Evolutionary conservation across 805 yeast genomes (phyloP), one percentile per base, ranked within the genome.

Genomic region (Kluyveromyces nonfermentans): DNA sequence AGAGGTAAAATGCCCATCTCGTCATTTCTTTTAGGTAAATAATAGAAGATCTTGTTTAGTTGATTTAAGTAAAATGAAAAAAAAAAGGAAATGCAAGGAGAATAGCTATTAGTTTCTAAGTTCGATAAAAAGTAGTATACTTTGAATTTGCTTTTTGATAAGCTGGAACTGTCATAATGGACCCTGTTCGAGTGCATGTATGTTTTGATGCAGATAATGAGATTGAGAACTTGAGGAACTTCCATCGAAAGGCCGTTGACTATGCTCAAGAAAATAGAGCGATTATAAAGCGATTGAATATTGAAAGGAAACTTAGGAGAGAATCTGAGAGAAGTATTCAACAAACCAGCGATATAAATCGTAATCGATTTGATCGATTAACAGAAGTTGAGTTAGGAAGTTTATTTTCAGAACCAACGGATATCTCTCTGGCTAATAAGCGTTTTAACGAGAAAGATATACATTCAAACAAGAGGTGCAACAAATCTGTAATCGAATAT

Each of bases 161-260:
- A 25, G 14, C 30, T 25, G 12, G 3, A 25, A 25, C 9, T 25
- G 8, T 15, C 14, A 15, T 17, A 31, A 14, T 12, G 30, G 4
- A 19, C 15, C 16, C 16, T n/a, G 22, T 19, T 15, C 19, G 15
- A 18, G 18, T 21, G 14, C 18, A 16, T 30, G 30, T 25, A 14
- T 17, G 19, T 16, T 20, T 28, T 25, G 49, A 46, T 17, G 46
- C 41, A 25, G 30, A 40, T 8, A 41, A 40, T 14, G 49, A 48
- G 37, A 46, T 46, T 15, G 22, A 28, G 16, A 48, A 46, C 25
- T 31, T 48, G 9, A 41, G 46, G 20, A 40, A 37, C 10, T 48
- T 48, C 41, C 40, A 48, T 4, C 34, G 35, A 37, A 28, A 25
- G 30, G 30, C 30, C 12, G 14, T 25, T 25, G 30, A 25, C 9